These are phyloP conservation scores for Secale cereale DNA, from an alignment of 176 grass and related monocot species.

Conservation along the genomic window DNA sequence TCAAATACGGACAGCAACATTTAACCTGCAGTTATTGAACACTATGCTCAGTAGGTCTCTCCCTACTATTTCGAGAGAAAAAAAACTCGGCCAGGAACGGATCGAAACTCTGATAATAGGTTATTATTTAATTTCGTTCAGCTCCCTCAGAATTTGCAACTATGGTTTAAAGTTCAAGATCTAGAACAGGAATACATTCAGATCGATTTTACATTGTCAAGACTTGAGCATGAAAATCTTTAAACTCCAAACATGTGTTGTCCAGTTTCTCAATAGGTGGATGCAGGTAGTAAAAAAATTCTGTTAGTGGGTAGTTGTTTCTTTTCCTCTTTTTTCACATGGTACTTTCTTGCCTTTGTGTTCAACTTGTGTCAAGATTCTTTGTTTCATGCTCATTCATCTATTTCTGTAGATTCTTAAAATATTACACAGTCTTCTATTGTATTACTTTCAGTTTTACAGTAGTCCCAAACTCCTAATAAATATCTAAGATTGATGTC, in stretches of 20 bases:
- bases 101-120: neutral
- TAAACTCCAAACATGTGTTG: neutral
- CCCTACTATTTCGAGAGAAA: neutral
- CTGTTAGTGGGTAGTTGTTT: neutral
- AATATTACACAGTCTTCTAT: neutral
- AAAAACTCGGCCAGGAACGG: neutral
- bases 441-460: slow-evolving; percentile 13
- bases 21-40: neutral
- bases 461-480: neutral
- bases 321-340: neutral
- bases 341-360: neutral
- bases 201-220: slow-evolving; percentile 1
- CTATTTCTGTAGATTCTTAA: slow-evolving; percentile 1
- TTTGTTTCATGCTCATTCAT: slow-evolving; percentile 20
- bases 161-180: neutral
- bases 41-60: neutral
- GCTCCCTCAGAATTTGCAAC: neutral
- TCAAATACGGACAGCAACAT: neutral
- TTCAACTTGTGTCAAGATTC: slow-evolving; percentile 4
- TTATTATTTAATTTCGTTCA: neutral
- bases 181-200: neutral
- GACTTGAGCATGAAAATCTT: neutral
- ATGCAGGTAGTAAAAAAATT: neutral
- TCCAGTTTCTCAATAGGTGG: neutral
- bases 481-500: slow-evolving; percentile 20